Conservation (phyloP, 2,329 filamentous ascomycete genomes). For the Colletotrichum tropicicola region DNA sequence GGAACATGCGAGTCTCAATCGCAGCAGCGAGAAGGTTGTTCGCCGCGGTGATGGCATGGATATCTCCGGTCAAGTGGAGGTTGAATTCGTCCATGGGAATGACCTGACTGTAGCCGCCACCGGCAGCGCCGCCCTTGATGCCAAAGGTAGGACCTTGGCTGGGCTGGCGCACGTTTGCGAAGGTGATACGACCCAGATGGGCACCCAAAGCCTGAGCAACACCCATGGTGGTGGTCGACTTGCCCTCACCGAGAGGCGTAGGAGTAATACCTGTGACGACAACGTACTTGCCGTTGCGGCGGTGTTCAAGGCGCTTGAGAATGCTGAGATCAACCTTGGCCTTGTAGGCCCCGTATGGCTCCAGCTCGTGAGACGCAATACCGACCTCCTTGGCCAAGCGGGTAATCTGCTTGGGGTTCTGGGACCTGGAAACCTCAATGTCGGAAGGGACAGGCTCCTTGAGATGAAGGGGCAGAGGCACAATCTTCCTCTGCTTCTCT, state of each 20-base stretch:
- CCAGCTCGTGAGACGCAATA: slow-evolving; percentile 87
- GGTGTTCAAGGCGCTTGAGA: slow-evolving; percentile 85
- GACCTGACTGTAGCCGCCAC: slow-evolving; percentile 97
- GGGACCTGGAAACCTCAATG: slow-evolving; percentile 88
- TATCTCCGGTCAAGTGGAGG: slow-evolving; percentile 95
- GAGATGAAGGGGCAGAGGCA: slow-evolving; percentile 84
- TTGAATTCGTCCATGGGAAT: slow-evolving; percentile 99
- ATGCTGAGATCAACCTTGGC: slow-evolving; percentile 90
- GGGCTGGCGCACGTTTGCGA: slow-evolving; percentile 96
- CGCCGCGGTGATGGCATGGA: slow-evolving; percentile 95
- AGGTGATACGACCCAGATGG: slow-evolving; percentile 86
- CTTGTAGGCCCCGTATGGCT: slow-evolving; percentile 95
- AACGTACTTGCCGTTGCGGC: slow-evolving; percentile 88
- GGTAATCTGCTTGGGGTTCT: slow-evolving; percentile 92
- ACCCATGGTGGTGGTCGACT: slow-evolving; percentile 97
- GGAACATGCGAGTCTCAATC: slow-evolving; percentile 98
- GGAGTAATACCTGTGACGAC: slow-evolving; percentile 96
- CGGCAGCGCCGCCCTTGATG: slow-evolving; percentile 97
- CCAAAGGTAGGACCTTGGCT: slow-evolving; percentile 98
- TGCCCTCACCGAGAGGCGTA: slow-evolving; percentile 95
- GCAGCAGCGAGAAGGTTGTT: slow-evolving; percentile 97
- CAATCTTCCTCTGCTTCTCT: slow-evolving; percentile 81
- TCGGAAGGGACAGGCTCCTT: slow-evolving; percentile 90
- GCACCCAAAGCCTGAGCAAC: slow-evolving; percentile 91
- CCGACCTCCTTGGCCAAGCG: slow-evolving; percentile 86